Evolutionary conservation across 495 filamentous ascomycete genomes (phyloP).

Genomic region (Massariosphaeria phaeospora): DNA sequence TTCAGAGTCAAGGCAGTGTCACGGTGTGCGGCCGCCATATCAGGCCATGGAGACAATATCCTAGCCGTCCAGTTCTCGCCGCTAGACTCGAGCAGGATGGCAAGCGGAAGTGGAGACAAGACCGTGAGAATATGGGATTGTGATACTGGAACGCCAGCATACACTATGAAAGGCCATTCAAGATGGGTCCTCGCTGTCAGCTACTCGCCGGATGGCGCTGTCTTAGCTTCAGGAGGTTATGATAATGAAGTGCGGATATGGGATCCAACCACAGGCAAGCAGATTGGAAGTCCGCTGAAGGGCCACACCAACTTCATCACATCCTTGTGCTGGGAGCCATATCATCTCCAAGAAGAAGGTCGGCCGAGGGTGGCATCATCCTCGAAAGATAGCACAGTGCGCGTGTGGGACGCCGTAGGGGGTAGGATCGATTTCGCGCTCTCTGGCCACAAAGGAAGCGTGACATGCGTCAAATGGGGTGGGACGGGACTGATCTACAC

Average conservation of each 20-base stretch:
- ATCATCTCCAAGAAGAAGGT: constrained; percentile 71
- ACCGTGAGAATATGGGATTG: constrained; percentile 95
- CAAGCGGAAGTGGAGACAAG: constrained; percentile 83
- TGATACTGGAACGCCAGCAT: constrained; percentile 83
- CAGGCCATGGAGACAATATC: constrained; percentile 89
- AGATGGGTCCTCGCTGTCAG: constrained; percentile 86
- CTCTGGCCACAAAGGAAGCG: constrained; percentile 79
- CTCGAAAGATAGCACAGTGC: constrained; percentile 84
- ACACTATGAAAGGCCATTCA: constrained; percentile 88
- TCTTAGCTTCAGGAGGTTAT: constrained; percentile 88
- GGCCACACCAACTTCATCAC: constrained; percentile 92
- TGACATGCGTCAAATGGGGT: constrained; percentile 92
- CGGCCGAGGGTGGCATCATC: constrained; percentile 78
- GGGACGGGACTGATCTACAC: constrained; percentile 83
- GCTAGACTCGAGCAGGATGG: constrained; percentile 69
- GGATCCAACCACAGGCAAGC: constrained; percentile 77
- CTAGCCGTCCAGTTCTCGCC: constrained; percentile 86
- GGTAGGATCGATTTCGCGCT: constrained; percentile 74
- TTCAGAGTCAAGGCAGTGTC: constrained; percentile 92
- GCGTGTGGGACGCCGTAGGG: constrained; percentile 80
- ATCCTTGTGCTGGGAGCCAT: constrained; percentile 87
- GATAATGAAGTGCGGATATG: constrained; percentile 88
- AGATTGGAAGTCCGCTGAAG: constrained; percentile 70
- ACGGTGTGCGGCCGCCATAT: constrained; percentile 79
- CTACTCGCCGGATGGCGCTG: constrained; percentile 77